These are phyloP conservation scores for Trametes pubescens DNA, from an alignment of 1,284 basidiomycete species.

Conservation along the genomic window DNA sequence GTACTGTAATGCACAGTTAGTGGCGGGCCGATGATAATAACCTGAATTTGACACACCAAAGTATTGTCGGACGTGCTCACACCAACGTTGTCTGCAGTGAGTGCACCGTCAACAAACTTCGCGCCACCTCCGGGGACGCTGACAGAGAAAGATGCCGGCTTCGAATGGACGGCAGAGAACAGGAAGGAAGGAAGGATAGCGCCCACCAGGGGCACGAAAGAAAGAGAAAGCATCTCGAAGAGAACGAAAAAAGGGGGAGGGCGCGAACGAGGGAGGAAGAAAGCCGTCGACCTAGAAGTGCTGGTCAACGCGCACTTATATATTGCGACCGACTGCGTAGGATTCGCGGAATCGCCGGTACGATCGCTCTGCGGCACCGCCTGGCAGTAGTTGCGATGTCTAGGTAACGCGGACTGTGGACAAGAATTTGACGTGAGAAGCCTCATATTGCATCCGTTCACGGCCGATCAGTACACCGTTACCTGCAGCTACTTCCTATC, in stretches of 20 bases:
- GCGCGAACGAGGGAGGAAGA: background rate
- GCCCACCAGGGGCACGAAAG: constrained; percentile 16
- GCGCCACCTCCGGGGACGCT: background rate
- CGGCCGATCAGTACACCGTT: background rate
- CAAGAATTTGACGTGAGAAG: background rate
- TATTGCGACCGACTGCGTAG: background rate
- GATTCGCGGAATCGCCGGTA: background rate
- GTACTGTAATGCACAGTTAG: constrained; percentile 8
- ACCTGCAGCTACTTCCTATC: background rate
- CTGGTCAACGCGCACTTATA: background rate
- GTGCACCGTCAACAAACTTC: background rate
- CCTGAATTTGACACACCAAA: background rate
- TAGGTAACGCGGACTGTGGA: background rate
- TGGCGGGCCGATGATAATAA: too few species aligned
- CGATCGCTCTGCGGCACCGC: background rate
- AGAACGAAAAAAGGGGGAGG: background rate
- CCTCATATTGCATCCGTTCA: background rate
- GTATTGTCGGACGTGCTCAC: constrained; percentile 6
- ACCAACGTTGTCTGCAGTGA: constrained; percentile 4
- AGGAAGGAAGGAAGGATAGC: background rate
- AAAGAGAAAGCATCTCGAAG: constrained; percentile 9
- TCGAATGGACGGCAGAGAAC: background rate
- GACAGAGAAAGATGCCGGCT: constrained; percentile 2
- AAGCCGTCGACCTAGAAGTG: background rate
- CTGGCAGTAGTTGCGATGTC: background rate